Evolutionary conservation across 2,329 filamentous ascomycete species (phyloP).

Genomic region (Fusarium dimerum): DNA sequence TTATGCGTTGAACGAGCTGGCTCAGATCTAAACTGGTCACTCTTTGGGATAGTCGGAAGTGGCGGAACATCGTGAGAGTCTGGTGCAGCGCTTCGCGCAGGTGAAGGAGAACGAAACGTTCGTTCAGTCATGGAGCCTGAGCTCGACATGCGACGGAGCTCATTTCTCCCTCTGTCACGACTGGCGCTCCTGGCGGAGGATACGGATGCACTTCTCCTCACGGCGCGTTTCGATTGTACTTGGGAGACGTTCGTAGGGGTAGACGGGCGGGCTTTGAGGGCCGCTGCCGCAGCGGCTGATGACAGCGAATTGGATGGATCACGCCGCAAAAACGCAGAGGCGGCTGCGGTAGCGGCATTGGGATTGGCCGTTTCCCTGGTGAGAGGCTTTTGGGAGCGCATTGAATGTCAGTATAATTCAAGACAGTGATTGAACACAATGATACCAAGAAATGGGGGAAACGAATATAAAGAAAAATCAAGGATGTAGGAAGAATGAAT

Average conservation of each 20-base stretch:
- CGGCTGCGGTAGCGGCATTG: conserved; percentile 77
- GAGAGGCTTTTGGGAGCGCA: conserved; percentile 52
- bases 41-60: conserved; percentile 70
- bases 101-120: conserved; percentile 80
- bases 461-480: not conserved
- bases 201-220: conserved; percentile 69
- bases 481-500: not conserved
- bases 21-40: conserved; percentile 33
- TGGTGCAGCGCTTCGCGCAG: conserved; percentile 43
- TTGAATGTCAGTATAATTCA: conserved; percentile 24
- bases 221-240: conserved; percentile 84
- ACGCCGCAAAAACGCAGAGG: conserved; percentile 75
- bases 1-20: conserved; percentile 35
- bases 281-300: conserved; percentile 82
- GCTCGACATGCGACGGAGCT: conserved; percentile 67
- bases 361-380: conserved; percentile 66
- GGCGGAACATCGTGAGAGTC: conserved; percentile 61
- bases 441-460: not conserved
- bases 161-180: conserved; percentile 42
- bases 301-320: conserved; percentile 68
- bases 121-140: conserved; percentile 84
- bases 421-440: not conserved
- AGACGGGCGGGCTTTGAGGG: conserved; percentile 74
- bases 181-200: conserved; percentile 61
- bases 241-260: conserved; percentile 79